Percentiles rank a stretch among this genome's conserved stretches.
phyloP scores from a whole-genome alignment of 2,329 filamentous ascomycete genomes.

The Lasiodiplodia gonubiensis region DNA sequence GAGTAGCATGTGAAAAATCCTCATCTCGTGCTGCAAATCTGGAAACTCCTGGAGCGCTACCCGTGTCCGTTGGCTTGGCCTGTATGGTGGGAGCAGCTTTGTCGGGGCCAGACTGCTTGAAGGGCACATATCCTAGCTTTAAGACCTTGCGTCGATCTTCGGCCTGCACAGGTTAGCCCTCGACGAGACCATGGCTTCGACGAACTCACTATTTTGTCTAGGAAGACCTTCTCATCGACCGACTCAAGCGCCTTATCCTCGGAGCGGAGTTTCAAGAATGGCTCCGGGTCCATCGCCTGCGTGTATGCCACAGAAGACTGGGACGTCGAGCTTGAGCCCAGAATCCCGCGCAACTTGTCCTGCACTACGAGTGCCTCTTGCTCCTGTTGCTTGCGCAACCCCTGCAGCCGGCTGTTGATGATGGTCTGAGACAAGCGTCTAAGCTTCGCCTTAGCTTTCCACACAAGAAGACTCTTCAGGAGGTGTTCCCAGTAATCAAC shows the following conservation, averaged over 20 bases:
- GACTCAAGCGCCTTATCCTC: constrained; percentile 68
- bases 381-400: constrained; percentile 69
- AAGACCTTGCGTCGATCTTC: constrained; percentile 65
- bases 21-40: constrained; percentile 76
- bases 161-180: constrained; percentile 41
- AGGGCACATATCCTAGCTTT: constrained; percentile 72
- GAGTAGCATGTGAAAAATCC: constrained; percentile 85
- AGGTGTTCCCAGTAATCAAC: constrained; percentile 98
- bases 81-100: constrained; percentile 37
- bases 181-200: constrained; percentile 34
- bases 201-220: constrained; percentile 59
- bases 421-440: constrained; percentile 79
- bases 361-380: constrained; percentile 67
- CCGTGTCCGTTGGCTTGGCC: constrained; percentile 47
- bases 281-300: constrained; percentile 65
- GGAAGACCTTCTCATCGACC: constrained; percentile 63
- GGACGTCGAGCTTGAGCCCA: not conserved
- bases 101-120: constrained; percentile 52
- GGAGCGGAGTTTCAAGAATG: constrained; percentile 65
- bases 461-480: constrained; percentile 80
- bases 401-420: constrained; percentile 69
- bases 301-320: not conserved
- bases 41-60: constrained; percentile 62
- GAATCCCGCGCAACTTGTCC: constrained; percentile 51
- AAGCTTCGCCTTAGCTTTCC: constrained; percentile 89